Conservation (phyloP, 2,329 filamentous ascomycete species). For the Ophiosphaerella herpotricha region DNA sequence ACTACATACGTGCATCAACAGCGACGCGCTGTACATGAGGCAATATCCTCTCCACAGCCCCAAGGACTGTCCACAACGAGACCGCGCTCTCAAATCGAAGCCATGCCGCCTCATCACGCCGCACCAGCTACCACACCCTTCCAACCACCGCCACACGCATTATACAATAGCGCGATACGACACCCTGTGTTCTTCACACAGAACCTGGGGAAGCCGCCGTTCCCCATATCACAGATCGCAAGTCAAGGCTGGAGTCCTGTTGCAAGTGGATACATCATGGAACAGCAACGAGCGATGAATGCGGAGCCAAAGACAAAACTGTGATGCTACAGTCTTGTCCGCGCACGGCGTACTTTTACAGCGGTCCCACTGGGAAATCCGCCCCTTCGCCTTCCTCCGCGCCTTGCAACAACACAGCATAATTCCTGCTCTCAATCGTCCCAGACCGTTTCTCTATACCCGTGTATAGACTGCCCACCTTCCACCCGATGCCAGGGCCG, state of each 20-base stretch:
- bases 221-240: slow-evolving; percentile 44
- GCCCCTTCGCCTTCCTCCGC: no score
- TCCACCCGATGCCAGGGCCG: no score
- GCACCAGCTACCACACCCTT: slow-evolving; percentile 16
- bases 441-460: no score
- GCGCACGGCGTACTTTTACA: no score
- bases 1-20: slow-evolving; percentile 32
- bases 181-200: slow-evolving; percentile 80
- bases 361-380: no score
- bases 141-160: background rate
- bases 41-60: slow-evolving; percentile 5
- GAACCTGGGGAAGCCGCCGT: slow-evolving; percentile 61
- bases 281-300: slow-evolving; percentile 24
- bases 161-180: slow-evolving; percentile 62
- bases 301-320: slow-evolving; percentile 31
- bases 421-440: no score
- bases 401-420: no score
- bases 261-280: slow-evolving; percentile 50
- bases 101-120: slow-evolving; percentile 49
- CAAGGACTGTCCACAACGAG: slow-evolving; percentile 3
- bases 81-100: slow-evolving; percentile 55
- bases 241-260: slow-evolving; percentile 49
- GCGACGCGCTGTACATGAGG: no score
- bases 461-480: no score
- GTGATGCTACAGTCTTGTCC: no score